Evolutionary conservation across 1,139 yeast genomes (phyloP).

Genomic region (Scheffersomyces stambukii): DNA sequence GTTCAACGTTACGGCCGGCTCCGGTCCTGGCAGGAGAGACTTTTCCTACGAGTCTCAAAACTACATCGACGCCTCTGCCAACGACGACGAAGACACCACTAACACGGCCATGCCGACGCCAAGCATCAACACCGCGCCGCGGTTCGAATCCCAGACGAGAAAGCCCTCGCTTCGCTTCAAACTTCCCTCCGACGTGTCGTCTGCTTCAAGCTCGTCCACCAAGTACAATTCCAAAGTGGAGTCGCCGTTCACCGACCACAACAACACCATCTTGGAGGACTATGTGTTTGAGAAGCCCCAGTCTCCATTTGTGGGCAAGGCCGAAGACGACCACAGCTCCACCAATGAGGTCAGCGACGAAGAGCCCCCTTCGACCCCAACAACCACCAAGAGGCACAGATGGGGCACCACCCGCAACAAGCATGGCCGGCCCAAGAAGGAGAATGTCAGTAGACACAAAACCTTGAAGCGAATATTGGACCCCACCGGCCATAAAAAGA

Average conservation of each 20-base stretch:
- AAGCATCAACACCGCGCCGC: conserved; percentile 3
- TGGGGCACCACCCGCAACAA: conserved; percentile 89
- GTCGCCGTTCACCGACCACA: conserved; percentile 13
- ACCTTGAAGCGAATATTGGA: conserved; percentile 36
- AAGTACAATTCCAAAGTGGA: background rate
- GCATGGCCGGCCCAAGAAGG: conserved; percentile 59
- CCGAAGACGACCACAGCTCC: conserved; percentile 4
- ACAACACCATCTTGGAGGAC: conserved; percentile 11
- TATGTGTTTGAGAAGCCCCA: conserved; percentile 18
- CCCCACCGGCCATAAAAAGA: conserved; percentile 3
- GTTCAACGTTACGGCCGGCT: no score
- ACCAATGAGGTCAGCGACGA: conserved; percentile 6
- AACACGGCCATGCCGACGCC: conserved; percentile 11
- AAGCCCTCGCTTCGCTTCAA: conserved; percentile 24
- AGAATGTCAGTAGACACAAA: conserved; percentile 41
- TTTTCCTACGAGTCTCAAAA: conserved; percentile 1
- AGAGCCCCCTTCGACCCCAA: no score
- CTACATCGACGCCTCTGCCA: conserved; percentile 4
- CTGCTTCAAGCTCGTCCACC: conserved; percentile 5
- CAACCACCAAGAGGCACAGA: conserved; percentile 68
- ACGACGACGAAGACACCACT: conserved; percentile 6
- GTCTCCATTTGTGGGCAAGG: background rate
- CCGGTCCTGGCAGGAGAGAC: conserved; percentile 1
- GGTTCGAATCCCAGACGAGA: conserved; percentile 10
- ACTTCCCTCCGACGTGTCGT: conserved; percentile 14